A percentile compares a stretch with the other conserved stretches of the same genome.
These are phyloP conservation scores for Starmerella powellii DNA, from an alignment of 805 yeast genomes.

Conservation along the genomic window DNA sequence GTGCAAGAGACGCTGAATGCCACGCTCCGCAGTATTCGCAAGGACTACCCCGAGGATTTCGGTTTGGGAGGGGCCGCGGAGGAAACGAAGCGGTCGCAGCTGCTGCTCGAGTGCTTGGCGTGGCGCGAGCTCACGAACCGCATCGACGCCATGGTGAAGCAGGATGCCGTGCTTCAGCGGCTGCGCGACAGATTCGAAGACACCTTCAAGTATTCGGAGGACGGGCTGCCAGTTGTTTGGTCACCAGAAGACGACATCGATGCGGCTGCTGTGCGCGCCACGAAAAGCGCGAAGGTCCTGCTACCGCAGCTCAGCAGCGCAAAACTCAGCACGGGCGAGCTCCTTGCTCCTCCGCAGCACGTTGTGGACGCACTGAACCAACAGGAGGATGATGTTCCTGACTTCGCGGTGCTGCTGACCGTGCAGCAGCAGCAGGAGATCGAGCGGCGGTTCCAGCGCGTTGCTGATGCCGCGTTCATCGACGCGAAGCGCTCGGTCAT, in stretches of 20 bases:
- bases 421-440: constrained; percentile 48
- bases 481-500: constrained; percentile 84
- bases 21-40: constrained; percentile 27
- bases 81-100: constrained; percentile 34
- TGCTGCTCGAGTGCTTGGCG: constrained; percentile 39
- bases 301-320: constrained; percentile 54
- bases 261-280: constrained; percentile 46
- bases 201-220: constrained; percentile 66
- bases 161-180: constrained; percentile 52
- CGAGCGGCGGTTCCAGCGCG: constrained; percentile 50
- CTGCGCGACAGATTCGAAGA: constrained; percentile 75
- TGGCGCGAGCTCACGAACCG: constrained; percentile 56
- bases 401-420: constrained; percentile 38
- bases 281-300: constrained; percentile 41
- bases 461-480: constrained; percentile 64
- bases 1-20: constrained; percentile 37
- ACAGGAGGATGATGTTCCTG: constrained; percentile 33
- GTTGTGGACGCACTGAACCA: constrained; percentile 40
- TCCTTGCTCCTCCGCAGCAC: constrained; percentile 34
- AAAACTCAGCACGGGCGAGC: constrained; percentile 31
- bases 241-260: constrained; percentile 64
- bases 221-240: constrained; percentile 76
- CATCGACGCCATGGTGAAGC: constrained; percentile 49
- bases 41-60: constrained; percentile 34
- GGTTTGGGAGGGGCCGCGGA: constrained; percentile 45